These are phyloP conservation scores for Chionographis japonica DNA, from an alignment of 106 monocot genomes.

Conservation along the genomic window DNA sequence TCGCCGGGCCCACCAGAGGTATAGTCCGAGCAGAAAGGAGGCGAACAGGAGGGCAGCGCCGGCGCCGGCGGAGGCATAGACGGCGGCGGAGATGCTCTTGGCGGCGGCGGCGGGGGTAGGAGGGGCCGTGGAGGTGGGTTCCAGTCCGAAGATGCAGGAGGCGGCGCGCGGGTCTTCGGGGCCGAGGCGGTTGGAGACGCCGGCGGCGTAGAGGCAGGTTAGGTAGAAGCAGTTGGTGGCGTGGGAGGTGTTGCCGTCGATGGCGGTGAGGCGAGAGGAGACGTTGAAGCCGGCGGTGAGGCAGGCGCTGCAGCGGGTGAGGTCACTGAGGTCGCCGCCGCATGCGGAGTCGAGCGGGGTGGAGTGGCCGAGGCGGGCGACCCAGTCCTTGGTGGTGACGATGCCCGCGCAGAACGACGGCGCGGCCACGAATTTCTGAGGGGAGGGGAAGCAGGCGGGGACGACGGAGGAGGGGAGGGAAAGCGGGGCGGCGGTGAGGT, in stretches of 20 bases:
- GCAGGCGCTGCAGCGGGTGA: constrained; percentile 19
- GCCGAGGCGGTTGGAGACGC: constrained; percentile 14
- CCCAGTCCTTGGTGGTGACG: constrained; percentile 9
- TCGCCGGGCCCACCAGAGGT: background rate
- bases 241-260: constrained; percentile 31
- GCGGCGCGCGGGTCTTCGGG: constrained; percentile 12
- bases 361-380: constrained; percentile 16
- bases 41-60: background rate
- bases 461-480: constrained; percentile 18
- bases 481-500: constrained; percentile 16
- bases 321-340: constrained; percentile 5
- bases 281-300: constrained; percentile 14
- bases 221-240: constrained; percentile 32
- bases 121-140: background rate
- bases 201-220: constrained; percentile 22
- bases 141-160: constrained; percentile 20
- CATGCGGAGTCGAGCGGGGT: constrained; percentile 18
- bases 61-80: background rate
- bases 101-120: background rate
- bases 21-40: background rate
- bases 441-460: constrained; percentile 19
- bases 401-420: constrained; percentile 26
- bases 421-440: constrained; percentile 18
- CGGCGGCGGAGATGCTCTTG: background rate
- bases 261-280: constrained; percentile 6